Base-by-base conservation (phyloP, 331 rosid genomes). In the Rhamnella rubrinervis region DNA sequence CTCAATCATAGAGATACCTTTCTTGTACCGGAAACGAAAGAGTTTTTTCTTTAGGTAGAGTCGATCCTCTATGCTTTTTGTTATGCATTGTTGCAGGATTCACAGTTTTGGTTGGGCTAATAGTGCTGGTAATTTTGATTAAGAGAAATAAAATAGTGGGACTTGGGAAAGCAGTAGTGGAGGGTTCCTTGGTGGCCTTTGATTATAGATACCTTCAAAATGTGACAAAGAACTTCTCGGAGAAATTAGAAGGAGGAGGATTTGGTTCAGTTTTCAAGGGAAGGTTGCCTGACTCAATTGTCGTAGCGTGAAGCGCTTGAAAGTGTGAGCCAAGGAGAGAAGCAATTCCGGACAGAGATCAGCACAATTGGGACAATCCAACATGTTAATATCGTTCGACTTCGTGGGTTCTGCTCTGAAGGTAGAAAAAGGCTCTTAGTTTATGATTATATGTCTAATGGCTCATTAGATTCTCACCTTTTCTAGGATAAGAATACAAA, bases 321-420 rank as follows among this genome's bases (percentile, higher is more conserved):
- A 2, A 26, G 31, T 26, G 31, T 26, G 2, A 26, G 2, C 31
- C 31, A 26, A 26, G 88, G 85, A 39, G 92, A 86, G 84, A 89
- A 86, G 74, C 88, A 86, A 31, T 89, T 89, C 61, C 69, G 88
- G 11, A 75, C 84, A 16, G n/a, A 75, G 66, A 26, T 73, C 67
- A 0, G 37, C 66, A 10, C 75, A 67, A 68, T 86, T 26, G 92
- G 78, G 71, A 2, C 47, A 67, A 47, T 72, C 12, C 82, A 72
- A 26, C 78, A 78, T 55, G 62, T 68, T 38, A 78, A 78, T 61
- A 70, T 72, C 0, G 78, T 72, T 23, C 46, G 67, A 38, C 75
- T 78, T 12, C 1, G 51, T 41, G 75, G 82, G 71, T 58, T 78
- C 19, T 78, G 78, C 20, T 35, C 49, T 21, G 81, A 26, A 38